Evolutionary conservation across 805 yeast genomes (phyloP), one percentile per base, ranked within the genome.

Genomic region (Ogataea angusta): DNA sequence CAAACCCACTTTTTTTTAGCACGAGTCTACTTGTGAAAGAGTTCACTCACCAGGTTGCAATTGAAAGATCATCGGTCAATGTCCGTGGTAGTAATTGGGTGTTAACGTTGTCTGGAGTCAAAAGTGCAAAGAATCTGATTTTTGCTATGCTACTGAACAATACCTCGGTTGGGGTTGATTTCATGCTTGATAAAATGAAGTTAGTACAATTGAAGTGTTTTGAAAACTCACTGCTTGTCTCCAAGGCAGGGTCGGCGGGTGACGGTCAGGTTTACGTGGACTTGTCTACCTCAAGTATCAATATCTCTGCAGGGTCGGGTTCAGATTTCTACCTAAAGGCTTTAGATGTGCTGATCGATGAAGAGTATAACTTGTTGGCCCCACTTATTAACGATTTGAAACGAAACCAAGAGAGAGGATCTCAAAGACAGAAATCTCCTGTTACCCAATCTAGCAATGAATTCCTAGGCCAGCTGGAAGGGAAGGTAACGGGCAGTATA

Each of bases 341-440:
- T 1, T 23, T 63, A 10, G 53, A 55, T 13, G 26, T 48, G 2
- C 27, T 63, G 13, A 19, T 43, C 6, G 41, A 50, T 10, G 30
- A 53, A 22, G 68, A 64, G 22, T 44, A 51, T 27, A 47, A 45
- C 10, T 38, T 50, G 8, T 37, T 61, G 7, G 42, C 45, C 14
- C 53, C 54, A 1, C 19, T 59, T 7, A 29, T 54, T 9, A 43
- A 47, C 12, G 23, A 22, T 13, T 7, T 47, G 18, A 18, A n/a
- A 24, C n/a, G 23, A 16, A 27, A 16, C 12, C 21, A 29, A 13
- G 22, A 16, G 9, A 5, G 5, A 12, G 21, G 8, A 17, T 10
- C n/a, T 12, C 10, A 10, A n/a, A 24, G 14, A 24, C 27, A 24
- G 5, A 5, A 5, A 24, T 12, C 27, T 4, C 14, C 27, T 10